Percentiles rank a stretch among this genome's conserved stretches.
Conservation (phyloP, 805 yeast species). For the Teunomyces atbi region DNA sequence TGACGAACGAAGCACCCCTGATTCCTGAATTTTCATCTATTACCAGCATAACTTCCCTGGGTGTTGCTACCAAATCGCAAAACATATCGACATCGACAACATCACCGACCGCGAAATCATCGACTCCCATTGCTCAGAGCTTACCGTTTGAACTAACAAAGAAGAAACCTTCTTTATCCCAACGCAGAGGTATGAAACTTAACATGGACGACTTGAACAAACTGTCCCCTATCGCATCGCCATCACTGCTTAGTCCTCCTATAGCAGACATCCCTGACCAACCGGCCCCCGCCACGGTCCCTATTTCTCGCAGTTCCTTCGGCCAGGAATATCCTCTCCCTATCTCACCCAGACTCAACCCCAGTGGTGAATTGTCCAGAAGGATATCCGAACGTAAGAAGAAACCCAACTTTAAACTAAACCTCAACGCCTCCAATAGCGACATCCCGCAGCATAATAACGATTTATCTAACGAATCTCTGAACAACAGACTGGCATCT, state of each 20-base stretch:
- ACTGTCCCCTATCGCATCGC: conserved; percentile 4
- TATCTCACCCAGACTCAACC: conserved; percentile 13
- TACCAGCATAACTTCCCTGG: not conserved
- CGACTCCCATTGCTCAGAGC: not conserved
- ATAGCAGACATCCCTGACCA: not conserved
- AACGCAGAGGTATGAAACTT: conserved; percentile 54
- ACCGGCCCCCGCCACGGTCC: not conserved
- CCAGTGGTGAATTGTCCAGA: conserved; percentile 37
- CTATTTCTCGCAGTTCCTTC: not conserved
- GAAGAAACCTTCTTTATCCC: conserved; percentile 48
- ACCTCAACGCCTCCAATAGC: conserved; percentile 20
- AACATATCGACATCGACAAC: not conserved
- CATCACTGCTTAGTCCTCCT: not conserved
- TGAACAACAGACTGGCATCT: not conserved
- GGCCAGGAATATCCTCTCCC: not conserved
- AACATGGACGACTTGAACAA: conserved; percentile 31
- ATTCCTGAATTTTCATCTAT: not conserved
- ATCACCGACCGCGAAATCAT: not conserved
- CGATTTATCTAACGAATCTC: not conserved
- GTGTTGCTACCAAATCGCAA: conserved; percentile 5
- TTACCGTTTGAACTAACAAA: conserved; percentile 10
- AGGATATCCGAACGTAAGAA: conserved; percentile 38
- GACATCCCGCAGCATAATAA: conserved; percentile 10
- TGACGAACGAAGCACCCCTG: not conserved
- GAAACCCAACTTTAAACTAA: conserved; percentile 39